phyloP scores from a whole-genome alignment of 2,329 filamentous ascomycete species.

The Cytospora piceae region DNA sequence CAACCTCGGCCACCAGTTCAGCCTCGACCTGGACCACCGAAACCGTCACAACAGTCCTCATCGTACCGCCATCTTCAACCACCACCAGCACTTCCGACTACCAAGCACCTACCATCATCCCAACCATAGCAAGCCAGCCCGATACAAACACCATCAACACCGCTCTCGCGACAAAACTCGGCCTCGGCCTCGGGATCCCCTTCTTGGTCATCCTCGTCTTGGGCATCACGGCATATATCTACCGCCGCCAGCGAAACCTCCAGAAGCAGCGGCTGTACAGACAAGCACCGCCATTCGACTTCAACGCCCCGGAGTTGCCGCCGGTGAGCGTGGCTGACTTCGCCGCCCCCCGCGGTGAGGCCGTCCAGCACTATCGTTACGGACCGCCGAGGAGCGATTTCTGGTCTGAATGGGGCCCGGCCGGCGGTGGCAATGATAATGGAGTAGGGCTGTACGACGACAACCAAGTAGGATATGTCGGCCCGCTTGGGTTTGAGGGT shows the following conservation, averaged over 20 bases:
- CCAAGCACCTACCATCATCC: neutral
- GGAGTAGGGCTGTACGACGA: neutral
- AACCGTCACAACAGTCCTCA: neutral
- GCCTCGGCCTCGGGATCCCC: slow-evolving; percentile 28
- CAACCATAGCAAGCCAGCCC: slow-evolving; percentile 7
- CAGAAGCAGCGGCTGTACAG: neutral
- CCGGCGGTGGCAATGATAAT: too few relatives aligned
- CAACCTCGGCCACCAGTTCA: neutral
- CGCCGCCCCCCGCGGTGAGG: neutral
- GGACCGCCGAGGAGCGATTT: neutral
- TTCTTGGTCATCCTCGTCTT: slow-evolving; percentile 16
- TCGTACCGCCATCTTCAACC: neutral
- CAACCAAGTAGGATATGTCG: neutral
- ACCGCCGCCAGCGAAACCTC: slow-evolving; percentile 22
- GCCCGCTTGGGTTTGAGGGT: neutral
- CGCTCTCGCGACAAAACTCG: slow-evolving; percentile 20
- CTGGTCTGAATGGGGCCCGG: slow-evolving; percentile 12
- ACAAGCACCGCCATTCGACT: slow-evolving; percentile 11
- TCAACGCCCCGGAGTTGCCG: slow-evolving; percentile 17
- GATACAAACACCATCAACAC: neutral
- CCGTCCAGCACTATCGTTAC: slow-evolving; percentile 2
- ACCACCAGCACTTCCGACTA: neutral
- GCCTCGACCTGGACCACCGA: neutral
- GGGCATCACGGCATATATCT: slow-evolving; percentile 10
- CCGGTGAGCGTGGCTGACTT: slow-evolving; percentile 14